Conservation (phyloP, 139 green algal genomes). For the Chlamydomonas sp. region DNA sequence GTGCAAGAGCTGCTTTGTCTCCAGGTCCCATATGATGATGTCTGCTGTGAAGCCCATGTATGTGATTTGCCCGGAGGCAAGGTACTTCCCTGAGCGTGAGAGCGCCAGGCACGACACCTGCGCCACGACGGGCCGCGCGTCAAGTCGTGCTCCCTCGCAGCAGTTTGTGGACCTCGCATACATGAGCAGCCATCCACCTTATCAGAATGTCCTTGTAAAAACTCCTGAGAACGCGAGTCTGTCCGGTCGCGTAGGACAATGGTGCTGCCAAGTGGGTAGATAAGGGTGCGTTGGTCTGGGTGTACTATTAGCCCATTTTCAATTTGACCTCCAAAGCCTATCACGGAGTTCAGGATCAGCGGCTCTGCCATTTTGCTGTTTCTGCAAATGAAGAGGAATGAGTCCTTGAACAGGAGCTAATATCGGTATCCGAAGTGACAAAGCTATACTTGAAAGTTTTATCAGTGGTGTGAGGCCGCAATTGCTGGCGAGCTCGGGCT, state of each 20-base stretch:
- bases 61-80: constrained; percentile 85
- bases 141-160: neutral
- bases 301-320: constrained; percentile 77
- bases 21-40: constrained; percentile 90
- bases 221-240: constrained; percentile 64
- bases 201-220: constrained; percentile 74
- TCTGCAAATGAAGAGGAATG: no score
- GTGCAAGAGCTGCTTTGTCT: constrained; percentile 68
- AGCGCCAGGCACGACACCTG: constrained; percentile 84
- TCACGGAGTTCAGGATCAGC: constrained; percentile 57
- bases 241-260: constrained; percentile 77
- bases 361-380: constrained; percentile 56
- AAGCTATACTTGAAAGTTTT: no score
- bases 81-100: constrained; percentile 73
- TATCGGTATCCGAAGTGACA: no score
- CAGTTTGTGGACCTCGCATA: neutral
- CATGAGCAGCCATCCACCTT: constrained; percentile 30
- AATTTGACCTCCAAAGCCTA: constrained; percentile 77
- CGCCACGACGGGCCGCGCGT: neutral
- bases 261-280: constrained; percentile 86
- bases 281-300: constrained; percentile 74
- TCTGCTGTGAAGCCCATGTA: constrained; percentile 89
- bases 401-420: no score
- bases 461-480: no score
- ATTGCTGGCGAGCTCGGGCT: no score